phyloP scores from a whole-genome alignment of 441 rosid genomes.

The Erysimum cheiri region DNA sequence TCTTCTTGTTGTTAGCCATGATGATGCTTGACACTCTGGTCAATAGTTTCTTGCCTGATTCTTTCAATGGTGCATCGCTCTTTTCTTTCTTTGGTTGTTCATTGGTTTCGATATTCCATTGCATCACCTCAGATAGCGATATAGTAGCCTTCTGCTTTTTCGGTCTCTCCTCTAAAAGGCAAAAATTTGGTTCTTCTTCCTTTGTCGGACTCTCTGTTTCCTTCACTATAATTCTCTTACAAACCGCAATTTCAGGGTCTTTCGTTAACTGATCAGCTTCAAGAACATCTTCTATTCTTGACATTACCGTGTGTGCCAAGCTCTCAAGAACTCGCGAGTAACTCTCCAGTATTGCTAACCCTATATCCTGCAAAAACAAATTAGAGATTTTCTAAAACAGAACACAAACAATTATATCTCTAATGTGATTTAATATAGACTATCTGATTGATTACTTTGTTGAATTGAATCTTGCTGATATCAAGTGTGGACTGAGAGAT shows the following conservation, averaged over 20 bases:
- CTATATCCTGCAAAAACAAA: constrained; percentile 67
- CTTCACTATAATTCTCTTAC: constrained; percentile 32
- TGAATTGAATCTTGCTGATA: constrained; percentile 90
- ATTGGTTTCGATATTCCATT: constrained; percentile 64
- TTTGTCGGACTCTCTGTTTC: constrained; percentile 33
- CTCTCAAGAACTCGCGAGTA: constrained; percentile 94
- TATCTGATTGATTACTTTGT: constrained; percentile 52
- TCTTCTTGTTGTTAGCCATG: constrained; percentile 50
- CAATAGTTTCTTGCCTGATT: constrained; percentile 39
- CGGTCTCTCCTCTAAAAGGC: constrained; percentile 36
- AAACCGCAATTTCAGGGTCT: constrained; percentile 55
- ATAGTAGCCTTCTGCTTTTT: constrained; percentile 17
- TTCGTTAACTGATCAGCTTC: constrained; percentile 63
- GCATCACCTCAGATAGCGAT: constrained; percentile 77
- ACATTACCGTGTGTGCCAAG: constrained; percentile 82
- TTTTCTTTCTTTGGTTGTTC: constrained; percentile 48
- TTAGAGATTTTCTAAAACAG: neutral
- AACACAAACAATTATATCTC: neutral
- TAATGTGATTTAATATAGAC: neutral
- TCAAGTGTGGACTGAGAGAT: constrained; percentile 90
- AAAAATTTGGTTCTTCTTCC: constrained; percentile 34
- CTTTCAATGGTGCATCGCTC: constrained; percentile 41
- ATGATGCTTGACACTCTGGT: constrained; percentile 52
- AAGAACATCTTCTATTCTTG: constrained; percentile 86
- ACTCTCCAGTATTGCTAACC: constrained; percentile 88